Evolutionary conservation across 306 rosid species (phyloP), one percentile per base, ranked within the genome.

Genomic region (Ochetophila trinervis): DNA sequence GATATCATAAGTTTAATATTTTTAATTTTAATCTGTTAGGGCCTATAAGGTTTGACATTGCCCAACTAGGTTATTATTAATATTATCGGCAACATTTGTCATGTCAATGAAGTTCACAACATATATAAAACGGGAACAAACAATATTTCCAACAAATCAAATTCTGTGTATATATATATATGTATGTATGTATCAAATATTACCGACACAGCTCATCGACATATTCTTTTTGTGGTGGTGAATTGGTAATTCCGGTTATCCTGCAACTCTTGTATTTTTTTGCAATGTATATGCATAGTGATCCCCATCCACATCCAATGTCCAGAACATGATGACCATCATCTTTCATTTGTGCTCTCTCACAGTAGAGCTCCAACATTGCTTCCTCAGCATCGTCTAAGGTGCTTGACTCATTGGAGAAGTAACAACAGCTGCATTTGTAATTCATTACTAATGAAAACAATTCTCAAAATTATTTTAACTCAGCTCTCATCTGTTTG

Each of bases 301-400:
- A 89, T 37, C 97, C 98, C 98, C 98, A 93, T 49, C 99, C 97
- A 20, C 99, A 87, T 34, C 99, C 97, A 21, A 93, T 82, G 55
- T 89, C 96, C 24, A 90, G 94, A 68, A 93, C 84, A n/a, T 77
- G 55, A 18, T 86, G 85, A 19, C 97, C 96, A 70, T 93, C 96
- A 70, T 93, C 87, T 82, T 74, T 81, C n/a, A 89, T 60, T 55
- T 81, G 72, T 45, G 99, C 72, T 70, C 94, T 87, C 63, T 86
- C 80, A 18, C 99, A 84, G 68, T 81, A 81, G 19, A 87, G 61
- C 59, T 84, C 88, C 77, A 84, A 44, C 97, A 81, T 87, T 64
- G 87, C 89, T 69, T 81, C 87, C 80, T 93, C 98, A 42, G 97
- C 98, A 11, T 89, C 88, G 81, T 87, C 96, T 55, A 87, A 65